Percentiles rank a stretch among this genome's conserved stretches.
Conservation (phyloP, 2,329 filamentous ascomycete species). For the Cryphonectria japonica region DNA sequence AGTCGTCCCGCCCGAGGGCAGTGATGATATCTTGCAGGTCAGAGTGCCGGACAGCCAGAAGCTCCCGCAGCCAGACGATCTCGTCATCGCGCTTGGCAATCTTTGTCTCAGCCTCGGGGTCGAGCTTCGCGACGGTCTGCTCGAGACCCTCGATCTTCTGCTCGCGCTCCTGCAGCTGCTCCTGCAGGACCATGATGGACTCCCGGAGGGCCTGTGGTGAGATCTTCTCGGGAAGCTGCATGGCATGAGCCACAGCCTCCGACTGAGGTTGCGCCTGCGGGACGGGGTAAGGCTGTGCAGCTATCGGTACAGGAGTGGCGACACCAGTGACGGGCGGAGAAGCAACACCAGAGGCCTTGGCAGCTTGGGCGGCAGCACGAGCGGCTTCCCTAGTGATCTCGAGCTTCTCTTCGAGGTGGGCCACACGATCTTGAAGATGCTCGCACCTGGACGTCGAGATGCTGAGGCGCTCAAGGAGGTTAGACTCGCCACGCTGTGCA, state of each 20-base stretch:
- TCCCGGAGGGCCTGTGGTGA: slow-evolving; percentile 94
- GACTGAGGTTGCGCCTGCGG: slow-evolving; percentile 38
- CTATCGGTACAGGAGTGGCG: slow-evolving; percentile 30
- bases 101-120: slow-evolving; percentile 78
- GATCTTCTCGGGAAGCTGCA: slow-evolving; percentile 76
- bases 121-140: slow-evolving; percentile 66
- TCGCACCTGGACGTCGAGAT: slow-evolving; percentile 84
- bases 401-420: slow-evolving; percentile 86
- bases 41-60: slow-evolving; percentile 85
- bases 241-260: slow-evolving; percentile 44
- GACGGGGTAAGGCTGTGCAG: slow-evolving; percentile 31
- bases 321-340: slow-evolving; percentile 41
- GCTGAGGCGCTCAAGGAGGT: slow-evolving; percentile 78
- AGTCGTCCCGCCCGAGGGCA: slow-evolving; percentile 73
- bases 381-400: slow-evolving; percentile 89
- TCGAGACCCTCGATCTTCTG: slow-evolving; percentile 87
- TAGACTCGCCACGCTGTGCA: slow-evolving; percentile 76
- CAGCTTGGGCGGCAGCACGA: slow-evolving; percentile 78
- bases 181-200: slow-evolving; percentile 93
- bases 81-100: slow-evolving; percentile 92
- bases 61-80: slow-evolving; percentile 91
- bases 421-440: slow-evolving; percentile 82
- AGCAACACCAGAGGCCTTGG: slow-evolving; percentile 54
- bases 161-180: slow-evolving; percentile 94
- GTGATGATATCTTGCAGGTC: slow-evolving; percentile 92